Base-by-base conservation (phyloP, 2,329 filamentous ascomycete genomes). In the Zymoseptoria brevis region DNA sequence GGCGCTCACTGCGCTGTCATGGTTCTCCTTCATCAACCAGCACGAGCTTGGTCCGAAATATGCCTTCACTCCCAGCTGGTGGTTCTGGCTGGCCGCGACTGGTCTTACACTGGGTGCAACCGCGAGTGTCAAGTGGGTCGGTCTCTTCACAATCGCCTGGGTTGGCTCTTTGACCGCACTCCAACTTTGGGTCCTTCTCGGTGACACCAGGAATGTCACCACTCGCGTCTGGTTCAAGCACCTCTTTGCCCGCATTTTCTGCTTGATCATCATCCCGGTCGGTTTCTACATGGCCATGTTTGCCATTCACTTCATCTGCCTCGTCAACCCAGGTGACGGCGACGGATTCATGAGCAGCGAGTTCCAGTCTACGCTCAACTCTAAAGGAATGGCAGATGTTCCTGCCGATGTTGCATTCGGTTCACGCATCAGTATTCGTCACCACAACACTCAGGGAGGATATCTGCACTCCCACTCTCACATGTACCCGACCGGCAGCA, bases 331-430 rank as follows among this genome's bases (percentile, higher is more conserved):
- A 26, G 94, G 94, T 61, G 94, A 99, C 56, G 94, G 94, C 57
- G 94, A 99, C 75, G 94, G 94, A 57, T 99, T 99, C 80, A 99
- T 99, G 94, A 96, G 92, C 72, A 96, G 93, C 57, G 94, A 99
- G 73, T 99, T 99, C 80, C 94, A 99, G 78, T 89, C 94, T 30
- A 97, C 94, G 1, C 81, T 99, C 66, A 99, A 97, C 78, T 92
- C 86, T 70, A 99, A 97, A 80, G 87, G 84, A 56, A 99, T 99
- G 94, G 87, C 90, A 72, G 91, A 96, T 75, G 91, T 96, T 4
- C 88, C 94, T 1, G 94, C 89, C 29, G 92, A 99, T 76, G 88
- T 99, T 60, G 87, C 88, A 26, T 87, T 94, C 69, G 94, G 94
- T 60, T 96, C 91, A 73, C 85, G 89, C 64, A 83, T 99, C 69